Percentiles rank a stretch among this genome's conserved stretches.
These are phyloP conservation scores for Boletellus deceptivus DNA, from an alignment of 1,284 basidiomycete species.

Conservation along the genomic window DNA sequence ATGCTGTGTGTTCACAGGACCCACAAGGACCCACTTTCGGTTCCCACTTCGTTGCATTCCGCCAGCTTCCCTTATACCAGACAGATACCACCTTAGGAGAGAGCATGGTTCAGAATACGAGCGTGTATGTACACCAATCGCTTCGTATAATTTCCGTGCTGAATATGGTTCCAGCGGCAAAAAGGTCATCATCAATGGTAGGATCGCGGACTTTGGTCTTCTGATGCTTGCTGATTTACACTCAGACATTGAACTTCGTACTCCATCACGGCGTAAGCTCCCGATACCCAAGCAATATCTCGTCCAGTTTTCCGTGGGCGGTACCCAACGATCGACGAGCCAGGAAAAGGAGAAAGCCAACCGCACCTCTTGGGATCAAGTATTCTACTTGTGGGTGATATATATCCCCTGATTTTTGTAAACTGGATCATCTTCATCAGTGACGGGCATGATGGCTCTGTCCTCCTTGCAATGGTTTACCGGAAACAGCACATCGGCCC, in stretches of 20 bases:
- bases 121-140: conserved; percentile 7
- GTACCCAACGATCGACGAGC: conserved; percentile 12
- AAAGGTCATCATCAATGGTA: conserved; percentile 17
- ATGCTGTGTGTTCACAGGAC: conserved; percentile 6
- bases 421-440: conserved; percentile 8
- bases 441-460: conserved; percentile 12
- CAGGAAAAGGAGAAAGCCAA: conserved; percentile 8
- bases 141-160: neutral
- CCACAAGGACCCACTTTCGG: conserved; percentile 1
- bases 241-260: conserved; percentile 17
- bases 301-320: conserved; percentile 10
- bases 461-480: conserved; percentile 12
- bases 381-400: conserved; percentile 20
- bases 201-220: neutral
- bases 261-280: conserved; percentile 2
- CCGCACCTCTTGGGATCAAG: conserved; percentile 13
- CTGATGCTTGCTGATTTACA: neutral
- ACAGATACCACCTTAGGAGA: conserved; percentile 2
- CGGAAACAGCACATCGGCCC: conserved; percentile 4
- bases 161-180: conserved; percentile 7
- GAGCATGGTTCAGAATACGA: neutral
- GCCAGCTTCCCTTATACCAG: neutral
- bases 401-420: neutral
- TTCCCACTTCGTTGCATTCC: neutral
- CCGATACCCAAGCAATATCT: conserved; percentile 11